phyloP scores from a whole-genome alignment of 306 rosid species.

The cucumber (Cucumis sativus) region Cucumber_9930_V3 NC_026660.2:22843001-22843500 shows the following conservation, averaged over 20 bases:
- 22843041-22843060: conserved; percentile 52
- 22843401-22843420: conserved; percentile 63
- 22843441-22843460: conserved; percentile 56
- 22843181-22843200: conserved; percentile 49
- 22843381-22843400: conserved; percentile 80
- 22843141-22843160: conserved; percentile 52
- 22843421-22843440: conserved; percentile 56
- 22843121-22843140: conserved; percentile 71
- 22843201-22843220: conserved; percentile 69
- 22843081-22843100: conserved; percentile 74
- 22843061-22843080: conserved; percentile 58
- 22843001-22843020: conserved; percentile 53
- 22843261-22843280: conserved; percentile 85
- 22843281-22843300: conserved; percentile 92
- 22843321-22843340: conserved; percentile 83
- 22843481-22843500: conserved; percentile 69
- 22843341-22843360: conserved; percentile 94
- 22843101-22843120: conserved; percentile 69
- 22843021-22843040: conserved; percentile 55
- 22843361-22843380: conserved; percentile 72
- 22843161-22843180: conserved; percentile 55
- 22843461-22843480: conserved; percentile 91
- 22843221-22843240: conserved; percentile 83
- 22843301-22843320: conserved; percentile 79
- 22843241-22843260: conserved; percentile 93